These are phyloP conservation scores for Macaranga tanarius DNA, from an alignment of 441 rosid species.

Conservation along the genomic window DNA sequence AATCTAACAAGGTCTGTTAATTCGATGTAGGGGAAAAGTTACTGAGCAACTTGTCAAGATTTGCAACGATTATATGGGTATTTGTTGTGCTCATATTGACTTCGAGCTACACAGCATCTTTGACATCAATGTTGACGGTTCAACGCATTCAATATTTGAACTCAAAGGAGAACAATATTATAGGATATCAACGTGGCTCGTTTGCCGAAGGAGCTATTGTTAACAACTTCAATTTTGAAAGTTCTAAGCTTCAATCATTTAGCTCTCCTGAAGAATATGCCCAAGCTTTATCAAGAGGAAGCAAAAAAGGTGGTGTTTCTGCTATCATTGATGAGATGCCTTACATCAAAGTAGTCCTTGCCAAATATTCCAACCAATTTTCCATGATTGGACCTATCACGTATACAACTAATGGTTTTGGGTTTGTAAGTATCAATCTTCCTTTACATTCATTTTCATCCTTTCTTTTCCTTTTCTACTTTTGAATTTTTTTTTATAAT, in stretches of 20 bases:
- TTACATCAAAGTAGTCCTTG: background rate
- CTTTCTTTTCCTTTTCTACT: too few relatives aligned
- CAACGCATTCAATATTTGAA: constrained; percentile 16
- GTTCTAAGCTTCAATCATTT: background rate
- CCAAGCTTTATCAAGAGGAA: constrained; percentile 24
- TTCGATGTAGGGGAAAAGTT: constrained; percentile 40
- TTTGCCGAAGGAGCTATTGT: background rate
- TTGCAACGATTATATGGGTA: constrained; percentile 40
- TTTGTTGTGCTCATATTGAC: constrained; percentile 44
- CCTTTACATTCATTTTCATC: background rate
- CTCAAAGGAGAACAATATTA: background rate
- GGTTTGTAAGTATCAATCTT: constrained; percentile 28
- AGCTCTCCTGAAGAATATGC: constrained; percentile 19
- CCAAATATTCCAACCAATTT: constrained; percentile 17
- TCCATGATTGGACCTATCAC: constrained; percentile 20
- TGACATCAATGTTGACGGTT: constrained; percentile 49
- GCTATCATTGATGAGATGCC: constrained; percentile 23
- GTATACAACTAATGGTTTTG: constrained; percentile 29
- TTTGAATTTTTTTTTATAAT: too few relatives aligned
- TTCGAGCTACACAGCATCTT: constrained; percentile 45
- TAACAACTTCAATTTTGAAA: background rate
- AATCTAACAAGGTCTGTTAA: background rate
- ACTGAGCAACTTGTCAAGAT: constrained; percentile 41
- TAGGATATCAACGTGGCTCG: background rate
- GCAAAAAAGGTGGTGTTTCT: constrained; percentile 15